Conservation (phyloP, 441 rosid species). For the Croton laevigatus region DNA sequence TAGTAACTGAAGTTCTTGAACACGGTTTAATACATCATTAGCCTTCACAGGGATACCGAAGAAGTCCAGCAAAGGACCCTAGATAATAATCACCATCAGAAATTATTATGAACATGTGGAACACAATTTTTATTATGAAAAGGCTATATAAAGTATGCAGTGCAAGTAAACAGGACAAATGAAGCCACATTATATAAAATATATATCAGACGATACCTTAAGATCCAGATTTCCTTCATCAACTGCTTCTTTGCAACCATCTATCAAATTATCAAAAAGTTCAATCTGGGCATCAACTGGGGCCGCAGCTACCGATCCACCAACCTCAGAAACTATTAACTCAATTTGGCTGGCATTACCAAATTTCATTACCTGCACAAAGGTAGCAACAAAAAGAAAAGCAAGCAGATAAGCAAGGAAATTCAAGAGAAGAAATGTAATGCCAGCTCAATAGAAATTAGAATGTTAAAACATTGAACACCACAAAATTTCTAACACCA, state of each 20-base stretch:
- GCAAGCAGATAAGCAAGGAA: background rate
- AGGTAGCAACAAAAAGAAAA: background rate
- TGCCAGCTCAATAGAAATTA: background rate
- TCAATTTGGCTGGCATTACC: constrained; percentile 79
- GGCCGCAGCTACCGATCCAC: constrained; percentile 79
- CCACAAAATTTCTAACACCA: background rate
- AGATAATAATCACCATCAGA: constrained; percentile 22
- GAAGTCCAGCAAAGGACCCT: constrained; percentile 96
- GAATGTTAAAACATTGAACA: background rate
- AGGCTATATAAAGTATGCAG: too few relatives aligned
- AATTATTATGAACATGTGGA: background rate
- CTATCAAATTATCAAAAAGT: constrained; percentile 80
- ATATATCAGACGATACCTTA: constrained; percentile 49
- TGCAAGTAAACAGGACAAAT: background rate
- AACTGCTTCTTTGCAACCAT: constrained; percentile 86
- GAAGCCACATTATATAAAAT: background rate
- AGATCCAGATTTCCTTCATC: constrained; percentile 60
- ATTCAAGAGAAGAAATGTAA: background rate
- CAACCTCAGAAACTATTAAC: constrained; percentile 74
- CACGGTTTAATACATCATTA: constrained; percentile 72
- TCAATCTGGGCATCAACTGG: constrained; percentile 82
- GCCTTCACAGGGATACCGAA: constrained; percentile 98
- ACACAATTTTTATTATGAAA: background rate
- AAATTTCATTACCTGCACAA: constrained; percentile 78
- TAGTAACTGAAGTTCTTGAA: constrained; percentile 84